Evolutionary conservation across 495 filamentous ascomycete species (phyloP).

Genomic region (Copromyces sp.): DNA sequence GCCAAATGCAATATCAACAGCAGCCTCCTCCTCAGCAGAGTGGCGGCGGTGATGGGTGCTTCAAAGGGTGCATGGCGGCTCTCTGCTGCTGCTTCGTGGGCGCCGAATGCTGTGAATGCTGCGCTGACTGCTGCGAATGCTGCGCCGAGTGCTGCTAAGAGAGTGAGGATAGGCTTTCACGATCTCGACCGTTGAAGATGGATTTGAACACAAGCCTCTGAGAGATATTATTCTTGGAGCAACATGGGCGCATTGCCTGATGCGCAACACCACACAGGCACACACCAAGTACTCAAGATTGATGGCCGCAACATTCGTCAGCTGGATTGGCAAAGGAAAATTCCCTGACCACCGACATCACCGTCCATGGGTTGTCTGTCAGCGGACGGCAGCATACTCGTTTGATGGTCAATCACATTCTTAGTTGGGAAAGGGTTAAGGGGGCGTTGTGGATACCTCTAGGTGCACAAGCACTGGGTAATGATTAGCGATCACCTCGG

Average conservation of each 20-base stretch:
- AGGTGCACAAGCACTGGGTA: not conserved
- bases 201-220: not conserved
- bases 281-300: not conserved
- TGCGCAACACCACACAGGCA: not conserved
- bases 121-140: conserved; percentile 60
- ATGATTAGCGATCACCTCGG: not conserved
- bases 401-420: not conserved
- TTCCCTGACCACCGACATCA: not conserved
- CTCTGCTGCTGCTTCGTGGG: conserved; percentile 73
- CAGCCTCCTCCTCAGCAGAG: conserved; percentile 44
- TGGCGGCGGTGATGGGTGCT: conserved; percentile 46
- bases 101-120: conserved; percentile 71
- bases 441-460: not conserved
- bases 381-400: not conserved
- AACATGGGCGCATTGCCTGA: not conserved
- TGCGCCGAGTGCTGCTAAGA: conserved; percentile 43
- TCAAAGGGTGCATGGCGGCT: conserved; percentile 54
- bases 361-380: not conserved
- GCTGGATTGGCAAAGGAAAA: not conserved
- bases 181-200: not conserved
- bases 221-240: not conserved
- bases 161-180: not conserved
- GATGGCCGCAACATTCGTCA: not conserved
- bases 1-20: conserved; percentile 45
- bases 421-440: not conserved